Evolutionary conservation across 2,329 filamentous ascomycete species (phyloP), one percentile per base, ranked within the genome.

Genomic region (Colletotrichum tamarilloi): DNA sequence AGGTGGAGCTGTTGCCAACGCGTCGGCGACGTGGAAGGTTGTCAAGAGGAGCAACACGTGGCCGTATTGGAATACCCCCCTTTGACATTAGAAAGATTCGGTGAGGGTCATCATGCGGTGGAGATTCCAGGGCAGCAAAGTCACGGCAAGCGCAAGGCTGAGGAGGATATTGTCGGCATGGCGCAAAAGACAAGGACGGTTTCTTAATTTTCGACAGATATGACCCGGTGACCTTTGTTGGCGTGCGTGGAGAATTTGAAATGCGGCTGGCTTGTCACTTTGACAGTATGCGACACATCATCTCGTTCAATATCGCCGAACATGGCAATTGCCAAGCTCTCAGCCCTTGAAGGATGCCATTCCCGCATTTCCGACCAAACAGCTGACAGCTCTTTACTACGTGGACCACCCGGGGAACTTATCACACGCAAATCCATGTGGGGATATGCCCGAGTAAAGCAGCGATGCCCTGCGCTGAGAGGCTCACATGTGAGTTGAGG

Each of bases 1-100:
- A 69, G 28, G n/a, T 69, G 67, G 67, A 69, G 60, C 53, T 58
- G 67, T n/a, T 69, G 60, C 59, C n/a, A 52, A 9, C 49, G 49
- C 24, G 62, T 49, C 1, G 67, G 67, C n/a, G 30, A 35, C 4
- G 60, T 69, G 3, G 28, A 32, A 30, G 52, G 67, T 22, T 65
- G 67, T 32, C 11, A 26, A 26, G 49, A 28, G 30, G 52, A 26
- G 12, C 22, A 26, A 30, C 67, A 65, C 35, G 49, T 53, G 11
- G 62, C n/a, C 46, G 42, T 49, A 49, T 49, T 49, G 42, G 42
- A 49, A n/a, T 7, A 49, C 42, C 3, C 16, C 19, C 42, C 19
- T 49, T 49, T 49, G 42, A n/a, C 19, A 19, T 9, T 49, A 7
- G 42, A 19, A 19, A 49, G 8, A 8, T n/a, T 11, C 19, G 42